Base-by-base conservation (phyloP, 2,329 filamentous ascomycete genomes). In the Emergomyces pasteurianus region DNA sequence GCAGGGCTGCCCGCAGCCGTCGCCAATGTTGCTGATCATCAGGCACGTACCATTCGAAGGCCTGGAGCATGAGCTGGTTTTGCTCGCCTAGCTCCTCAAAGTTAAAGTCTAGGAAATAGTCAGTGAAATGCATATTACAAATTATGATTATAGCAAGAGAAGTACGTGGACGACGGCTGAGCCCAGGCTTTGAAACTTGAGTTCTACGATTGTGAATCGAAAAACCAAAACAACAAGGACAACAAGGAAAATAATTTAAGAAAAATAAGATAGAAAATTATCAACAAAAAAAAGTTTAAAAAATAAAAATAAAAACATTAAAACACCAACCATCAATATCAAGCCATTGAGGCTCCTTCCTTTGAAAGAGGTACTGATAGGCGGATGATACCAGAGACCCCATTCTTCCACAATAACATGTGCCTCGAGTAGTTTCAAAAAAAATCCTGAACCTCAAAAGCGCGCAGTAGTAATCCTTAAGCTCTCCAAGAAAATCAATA, bases 31-130 rank as follows among this genome's bases (percentile, higher is more conserved):
- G 73, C 58, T 80, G 72, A 64, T 86, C 81, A 50, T 80, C 79
- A 2, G 85, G 84, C 4, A 84, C 79, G 68, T 89, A 85, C 87
- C 87, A 90, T 75, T 90, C 87, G 69, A 88, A 89, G 14, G 79
- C 83, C 71, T 89, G 86, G 65, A 89, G 80, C 74, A 89, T 82
- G 58, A 83, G 81, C 68, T 74, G 74, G 64, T 81, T 81, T 67
- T 79, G 26, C 34, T 42, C 58, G 16, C 16, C 42, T 10, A 46
- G 50, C 53, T 57, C 40, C 12, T 57, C 54, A 23, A 34, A 4
- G 26, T 57, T 46, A 23, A 57, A 57, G n/a, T 57, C 54, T 57
- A 38, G 23, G 3, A 31, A 18, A 31, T 10, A 16, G 26, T 57
- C 31, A 57, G 54, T 31, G 2, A 53, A 14, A 21, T 38, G 36